phyloP scores from a whole-genome alignment of 2,329 filamentous ascomycete species.

The Alternaria ventricosa region DNA sequence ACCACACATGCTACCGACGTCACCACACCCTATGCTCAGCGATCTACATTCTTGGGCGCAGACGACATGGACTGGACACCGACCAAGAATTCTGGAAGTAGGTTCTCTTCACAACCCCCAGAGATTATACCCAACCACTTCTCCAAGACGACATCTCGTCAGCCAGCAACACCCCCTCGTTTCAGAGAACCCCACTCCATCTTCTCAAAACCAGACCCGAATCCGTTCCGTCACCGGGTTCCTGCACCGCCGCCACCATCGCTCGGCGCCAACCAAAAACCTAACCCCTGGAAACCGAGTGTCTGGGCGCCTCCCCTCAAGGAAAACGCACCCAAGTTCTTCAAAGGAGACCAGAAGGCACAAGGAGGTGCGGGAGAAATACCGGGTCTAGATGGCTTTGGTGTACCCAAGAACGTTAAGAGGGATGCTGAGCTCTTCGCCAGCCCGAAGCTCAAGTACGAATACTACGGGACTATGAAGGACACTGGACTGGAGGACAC shows the following conservation, averaged over 20 bases:
- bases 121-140: conserved; percentile 30
- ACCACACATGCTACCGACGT: conserved; percentile 33
- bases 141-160: conserved; percentile 8
- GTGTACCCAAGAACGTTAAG: conserved; percentile 37
- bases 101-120: conserved; percentile 47
- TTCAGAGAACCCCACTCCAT: conserved; percentile 25
- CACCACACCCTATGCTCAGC: conserved; percentile 28
- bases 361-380: conserved; percentile 17
- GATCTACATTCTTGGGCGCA: conserved; percentile 30
- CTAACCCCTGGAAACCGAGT: conserved; percentile 63
- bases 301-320: conserved; percentile 58
- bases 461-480: conserved; percentile 38
- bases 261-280: conserved; percentile 59
- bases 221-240: conserved; percentile 73
- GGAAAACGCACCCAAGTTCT: conserved; percentile 61
- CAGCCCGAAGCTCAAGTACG: conserved; percentile 43
- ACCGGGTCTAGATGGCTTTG: conserved; percentile 28
- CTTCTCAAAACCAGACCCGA: conserved; percentile 46
- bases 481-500: conserved; percentile 42
- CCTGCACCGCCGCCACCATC: conserved; percentile 69
- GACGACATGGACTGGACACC: conserved; percentile 80
- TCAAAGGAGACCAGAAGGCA: conserved; percentile 47
- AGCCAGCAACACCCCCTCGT: conserved; percentile 11
- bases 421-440: conserved; percentile 39
- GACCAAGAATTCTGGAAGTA: conserved; percentile 42